Evolutionary conservation across 139 green algal genomes (phyloP).

Genomic region (Coccomyxa sp.): DNA sequence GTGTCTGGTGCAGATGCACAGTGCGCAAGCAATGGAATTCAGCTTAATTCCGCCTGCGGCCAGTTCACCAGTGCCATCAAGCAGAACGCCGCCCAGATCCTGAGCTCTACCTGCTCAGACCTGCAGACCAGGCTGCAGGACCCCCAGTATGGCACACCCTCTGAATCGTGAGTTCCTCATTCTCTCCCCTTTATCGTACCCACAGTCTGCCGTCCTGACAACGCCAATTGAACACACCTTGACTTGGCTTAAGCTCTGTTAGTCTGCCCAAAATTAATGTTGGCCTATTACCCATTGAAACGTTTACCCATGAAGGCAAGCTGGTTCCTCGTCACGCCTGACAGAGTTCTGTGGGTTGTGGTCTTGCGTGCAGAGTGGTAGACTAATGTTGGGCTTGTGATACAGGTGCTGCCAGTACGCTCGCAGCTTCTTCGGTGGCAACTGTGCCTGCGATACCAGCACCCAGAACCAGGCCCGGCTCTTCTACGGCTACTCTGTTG

Average conservation of each 20-base stretch:
- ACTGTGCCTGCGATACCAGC: neutral
- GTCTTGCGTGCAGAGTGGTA: neutral
- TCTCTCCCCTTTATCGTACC: neutral
- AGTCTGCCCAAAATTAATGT: neutral
- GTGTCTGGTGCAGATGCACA: neutral
- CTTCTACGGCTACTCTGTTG: neutral
- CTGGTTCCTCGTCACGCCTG: neutral
- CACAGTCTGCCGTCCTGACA: neutral
- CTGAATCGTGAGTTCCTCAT: neutral
- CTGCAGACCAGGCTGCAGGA: neutral
- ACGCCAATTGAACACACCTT: too few relatives aligned
- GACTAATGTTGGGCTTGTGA: neutral
- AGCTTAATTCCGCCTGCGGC: neutral
- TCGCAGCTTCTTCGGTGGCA: neutral
- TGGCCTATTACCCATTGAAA: neutral
- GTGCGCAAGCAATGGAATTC: neutral
- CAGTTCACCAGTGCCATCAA: constrained; percentile 1
- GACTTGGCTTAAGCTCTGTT: neutral
- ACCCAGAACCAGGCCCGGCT: neutral
- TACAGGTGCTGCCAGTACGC: neutral
- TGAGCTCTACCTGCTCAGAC: neutral
- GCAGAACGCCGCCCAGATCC: neutral
- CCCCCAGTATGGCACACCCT: neutral
- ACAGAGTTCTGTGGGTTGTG: neutral
- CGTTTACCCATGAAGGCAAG: neutral